Evolutionary conservation across 1,284 basidiomycete genomes (phyloP), one percentile per base, ranked within the genome.

Genomic region (Paramarasmius palmivorus): DNA sequence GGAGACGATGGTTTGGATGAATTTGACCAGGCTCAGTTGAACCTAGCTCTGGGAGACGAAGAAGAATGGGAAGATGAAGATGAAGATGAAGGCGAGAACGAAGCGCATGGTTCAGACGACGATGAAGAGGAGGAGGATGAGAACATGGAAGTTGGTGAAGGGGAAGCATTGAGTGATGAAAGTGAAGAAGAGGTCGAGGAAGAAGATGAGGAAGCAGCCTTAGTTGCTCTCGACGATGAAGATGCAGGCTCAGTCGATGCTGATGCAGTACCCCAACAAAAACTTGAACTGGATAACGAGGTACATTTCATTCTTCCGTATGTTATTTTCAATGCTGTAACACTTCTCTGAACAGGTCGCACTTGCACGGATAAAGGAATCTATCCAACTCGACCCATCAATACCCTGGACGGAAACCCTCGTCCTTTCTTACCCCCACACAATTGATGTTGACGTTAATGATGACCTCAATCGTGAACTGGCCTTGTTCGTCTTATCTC

Each of bases 381-480:
- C 81, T 14, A 90, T 96, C 48, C 81, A 87, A 62, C 80, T 95
- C 23, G 86, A 92, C 58, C 75, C 86, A 42, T 83, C 83, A 57
- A 69, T 92, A 52, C 81, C 90, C 12, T 97, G 92, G 90, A 90
- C 92, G 54, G 93, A 96, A 68, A 93, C 90, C 0, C 77, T 97
- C 10, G 78, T 82, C 2, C 66, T 95, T 4, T 78, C 86, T 42
- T 93, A 88, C 66, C 88, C 90, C 14, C 76, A 89, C 54, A 78
- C 78, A 17, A 84, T 93, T 51, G 82, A 90, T 1, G 88, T 91
- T 8, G 90, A 93, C 63, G 86, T 93, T 17, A 73, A 91, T 52
- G 90, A 96, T 65, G 95, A 98, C 71, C 77, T 99, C 29, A 90
- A 93, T 63, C 88, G 96, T 55, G 96, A 98, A 73, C 83, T 97